phyloP scores from a whole-genome alignment of 495 filamentous ascomycete genomes.

The Chaetomium fimeti region DNA sequence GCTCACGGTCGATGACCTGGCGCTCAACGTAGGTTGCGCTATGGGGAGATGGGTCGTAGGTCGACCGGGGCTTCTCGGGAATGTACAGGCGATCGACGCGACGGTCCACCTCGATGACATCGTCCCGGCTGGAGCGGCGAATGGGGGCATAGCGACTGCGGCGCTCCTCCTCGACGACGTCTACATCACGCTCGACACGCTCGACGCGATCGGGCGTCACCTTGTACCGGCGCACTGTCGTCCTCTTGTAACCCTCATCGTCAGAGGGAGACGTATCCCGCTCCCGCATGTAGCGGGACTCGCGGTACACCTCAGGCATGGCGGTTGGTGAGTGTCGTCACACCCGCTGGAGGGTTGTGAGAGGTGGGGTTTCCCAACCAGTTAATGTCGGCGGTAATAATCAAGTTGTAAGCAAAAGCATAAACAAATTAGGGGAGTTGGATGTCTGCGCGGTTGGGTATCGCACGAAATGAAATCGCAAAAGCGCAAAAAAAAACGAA shows the following conservation, averaged over 20 bases:
- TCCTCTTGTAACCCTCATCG: constrained; percentile 50
- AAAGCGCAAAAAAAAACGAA: constrained; percentile 12
- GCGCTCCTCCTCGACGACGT: constrained; percentile 52
- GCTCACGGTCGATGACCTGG: constrained; percentile 40
- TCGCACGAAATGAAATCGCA: constrained; percentile 17
- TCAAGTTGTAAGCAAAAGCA: constrained; percentile 2
- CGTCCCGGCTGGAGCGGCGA: constrained; percentile 36
- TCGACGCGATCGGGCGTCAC: constrained; percentile 45
- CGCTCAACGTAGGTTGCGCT: constrained; percentile 40
- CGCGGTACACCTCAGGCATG: constrained; percentile 51
- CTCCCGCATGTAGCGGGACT: constrained; percentile 48
- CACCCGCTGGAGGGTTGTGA: constrained; percentile 2
- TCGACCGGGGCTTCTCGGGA: constrained; percentile 49
- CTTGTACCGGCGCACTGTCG: constrained; percentile 57
- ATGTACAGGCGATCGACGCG: constrained; percentile 44
- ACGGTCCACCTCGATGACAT: constrained; percentile 49
- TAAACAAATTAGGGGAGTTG: neutral
- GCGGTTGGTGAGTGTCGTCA: constrained; percentile 21
- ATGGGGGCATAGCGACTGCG: constrained; percentile 43
- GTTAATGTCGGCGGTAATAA: neutral
- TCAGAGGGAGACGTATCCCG: constrained; percentile 47
- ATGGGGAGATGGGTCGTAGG: constrained; percentile 40
- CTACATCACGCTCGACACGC: constrained; percentile 44
- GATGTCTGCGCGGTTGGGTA: constrained; percentile 19
- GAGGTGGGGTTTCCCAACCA: neutral